Evolutionary conservation across 1,139 yeast species (phyloP).

Genomic region (Pichia sp.): DNA sequence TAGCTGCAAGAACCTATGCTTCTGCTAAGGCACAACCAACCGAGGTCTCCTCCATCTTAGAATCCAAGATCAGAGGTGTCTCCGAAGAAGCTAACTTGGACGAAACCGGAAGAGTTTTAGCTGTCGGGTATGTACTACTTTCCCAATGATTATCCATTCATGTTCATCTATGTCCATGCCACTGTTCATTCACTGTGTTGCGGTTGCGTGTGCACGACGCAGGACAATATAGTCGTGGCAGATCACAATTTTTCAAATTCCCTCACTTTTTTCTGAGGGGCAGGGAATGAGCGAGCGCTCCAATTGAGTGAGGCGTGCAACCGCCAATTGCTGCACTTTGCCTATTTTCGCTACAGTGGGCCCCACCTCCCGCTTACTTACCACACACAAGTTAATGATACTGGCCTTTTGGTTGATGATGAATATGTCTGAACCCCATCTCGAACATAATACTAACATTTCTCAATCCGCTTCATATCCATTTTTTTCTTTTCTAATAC

Average conservation of each 20-base stretch:
- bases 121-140: conserved; percentile 74
- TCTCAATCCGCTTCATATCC: background rate
- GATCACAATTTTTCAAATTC: background rate
- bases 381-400: too few species aligned
- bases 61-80: conserved; percentile 99
- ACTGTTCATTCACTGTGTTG: background rate
- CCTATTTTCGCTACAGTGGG: too few species aligned
- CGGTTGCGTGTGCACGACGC: background rate
- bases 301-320: background rate
- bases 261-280: background rate
- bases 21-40: conserved; percentile 98
- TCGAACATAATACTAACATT: background rate
- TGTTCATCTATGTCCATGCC: background rate
- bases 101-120: conserved; percentile 99
- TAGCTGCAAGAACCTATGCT: conserved; percentile 77
- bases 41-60: conserved; percentile 97
- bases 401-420: background rate
- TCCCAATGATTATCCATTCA: background rate
- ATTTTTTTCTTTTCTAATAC: conserved; percentile 15
- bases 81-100: conserved; percentile 96
- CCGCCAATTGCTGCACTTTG: background rate
- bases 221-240: background rate
- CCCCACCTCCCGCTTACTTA: too few species aligned
- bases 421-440: background rate
- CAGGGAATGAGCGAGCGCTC: background rate